Base-by-base conservation (phyloP, 352 stramenopile species). In the Pythium insidiosum region DNA sequence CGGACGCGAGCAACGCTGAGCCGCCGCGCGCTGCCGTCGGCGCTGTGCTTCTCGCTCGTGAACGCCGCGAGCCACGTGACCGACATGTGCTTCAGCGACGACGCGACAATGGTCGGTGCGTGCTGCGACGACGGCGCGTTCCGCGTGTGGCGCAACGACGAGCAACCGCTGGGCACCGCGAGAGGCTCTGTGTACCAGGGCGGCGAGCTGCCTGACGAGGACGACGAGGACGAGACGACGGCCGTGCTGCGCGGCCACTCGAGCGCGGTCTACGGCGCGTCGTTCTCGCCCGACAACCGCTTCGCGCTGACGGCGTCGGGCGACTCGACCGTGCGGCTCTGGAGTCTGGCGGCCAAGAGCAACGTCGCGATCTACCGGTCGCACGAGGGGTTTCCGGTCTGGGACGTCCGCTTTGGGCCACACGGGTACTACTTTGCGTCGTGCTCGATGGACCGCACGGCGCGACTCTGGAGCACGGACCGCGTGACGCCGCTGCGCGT, bases 401-500 rank as follows among this genome's bases (percentile, higher is more conserved):
- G 92, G 91, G 94, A 96, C 43, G 88, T 97, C 5, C 61, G 66
- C 0, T 97, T 96, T 50, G 70, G 80, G 10, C 84, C 86, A 13
- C 75, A 78, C 15, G 94, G 94, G 11, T 97, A 98, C 62, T 97
- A 97, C 53, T 98, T 98, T 70, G 92, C 87, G 16, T 96, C 87
- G 10, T 94, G 83, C 49, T 96, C 86, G 16, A 95, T 91, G 55
- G 94, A 98, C 51, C 86, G 85, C 18, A 97, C 88, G 13, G 90
- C 85, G 9, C 67, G 94, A 16, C 67, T 98, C 13, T 98, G 89
- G 90, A 92, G 82, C 41, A 97, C 91, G 0, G 94, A 98, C 57
- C 77, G 84, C 45, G 57, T 85, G 42, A 81, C 78, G 23, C 93
- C 94, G 29, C 56, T 98, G 29, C 86, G 94, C n/a, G 47, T 98